phyloP scores from a whole-genome alignment of 495 filamentous ascomycete genomes.

The Achaetomiella virescens region DNA sequence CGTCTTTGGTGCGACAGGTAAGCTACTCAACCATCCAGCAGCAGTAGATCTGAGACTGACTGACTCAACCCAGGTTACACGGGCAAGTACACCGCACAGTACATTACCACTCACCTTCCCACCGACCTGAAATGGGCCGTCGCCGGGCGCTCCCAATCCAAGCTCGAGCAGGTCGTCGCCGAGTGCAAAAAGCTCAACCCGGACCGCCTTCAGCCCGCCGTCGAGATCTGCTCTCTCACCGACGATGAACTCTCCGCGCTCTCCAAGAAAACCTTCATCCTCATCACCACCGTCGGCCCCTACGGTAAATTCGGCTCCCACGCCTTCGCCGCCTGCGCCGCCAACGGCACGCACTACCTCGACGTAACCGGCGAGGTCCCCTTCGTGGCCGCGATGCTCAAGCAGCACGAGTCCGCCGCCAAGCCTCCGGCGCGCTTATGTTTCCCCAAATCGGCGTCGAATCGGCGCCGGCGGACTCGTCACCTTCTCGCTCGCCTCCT shows the following conservation, averaged over 20 bases:
- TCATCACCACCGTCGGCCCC: constrained; percentile 83
- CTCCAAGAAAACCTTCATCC: constrained; percentile 64
- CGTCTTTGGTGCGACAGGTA: constrained; percentile 65
- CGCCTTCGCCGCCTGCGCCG: constrained; percentile 83
- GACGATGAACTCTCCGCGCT: constrained; percentile 57
- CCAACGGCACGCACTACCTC: constrained; percentile 83
- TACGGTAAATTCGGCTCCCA: constrained; percentile 72
- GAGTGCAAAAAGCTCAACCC: constrained; percentile 60
- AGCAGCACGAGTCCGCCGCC: constrained; percentile 70
- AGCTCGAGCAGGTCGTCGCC: constrained; percentile 62
- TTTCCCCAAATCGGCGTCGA: constrained; percentile 84
- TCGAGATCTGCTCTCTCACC: constrained; percentile 60
- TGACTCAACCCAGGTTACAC: constrained; percentile 73
- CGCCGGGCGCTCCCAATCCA: constrained; percentile 70
- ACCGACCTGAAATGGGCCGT: constrained; percentile 85
- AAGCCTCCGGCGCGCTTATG: constrained; percentile 69
- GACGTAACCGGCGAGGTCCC: constrained; percentile 85
- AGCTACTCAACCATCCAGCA: constrained; percentile 49
- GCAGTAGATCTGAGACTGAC: constrained; percentile 61
- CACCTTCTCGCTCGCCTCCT: constrained; percentile 60
- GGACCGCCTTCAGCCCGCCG: constrained; percentile 62
- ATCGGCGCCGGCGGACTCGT: constrained; percentile 78
- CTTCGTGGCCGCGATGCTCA: constrained; percentile 72
- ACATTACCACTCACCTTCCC: constrained; percentile 67
- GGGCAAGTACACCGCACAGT: constrained; percentile 67